Conservation (phyloP, 768 basidiomycete species). For the Amanita brunnescens region DNA sequence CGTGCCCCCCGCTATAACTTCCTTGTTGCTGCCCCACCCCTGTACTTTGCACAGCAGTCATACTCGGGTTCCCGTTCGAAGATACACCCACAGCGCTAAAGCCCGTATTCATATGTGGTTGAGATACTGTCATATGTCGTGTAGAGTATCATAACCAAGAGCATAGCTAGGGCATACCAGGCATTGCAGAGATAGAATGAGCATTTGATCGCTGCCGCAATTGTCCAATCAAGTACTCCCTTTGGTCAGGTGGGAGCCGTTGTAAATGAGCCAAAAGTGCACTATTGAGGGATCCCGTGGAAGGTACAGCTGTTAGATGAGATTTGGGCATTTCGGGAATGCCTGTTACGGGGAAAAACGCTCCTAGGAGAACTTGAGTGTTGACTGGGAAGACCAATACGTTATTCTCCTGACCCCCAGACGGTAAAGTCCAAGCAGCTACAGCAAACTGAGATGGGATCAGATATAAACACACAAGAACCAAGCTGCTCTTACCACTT, state of each 20-base stretch:
- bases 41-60: not conserved
- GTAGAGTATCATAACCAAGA: not conserved
- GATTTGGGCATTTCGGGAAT: slow-evolving; percentile 41
- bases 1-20: not conserved
- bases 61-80: not conserved
- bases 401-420: slow-evolving; percentile 33
- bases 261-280: slow-evolving; percentile 16
- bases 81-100: not conserved
- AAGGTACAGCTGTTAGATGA: not conserved
- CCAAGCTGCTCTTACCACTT: slow-evolving; percentile 30
- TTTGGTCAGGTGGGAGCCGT: slow-evolving; percentile 19
- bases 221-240: slow-evolving; percentile 11
- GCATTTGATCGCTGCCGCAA: slow-evolving; percentile 2
- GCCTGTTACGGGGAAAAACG: slow-evolving; percentile 42
- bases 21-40: not conserved
- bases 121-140: not conserved
- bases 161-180: not conserved
- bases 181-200: not conserved
- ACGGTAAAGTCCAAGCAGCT: slow-evolving; percentile 39
- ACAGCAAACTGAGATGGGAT: slow-evolving; percentile 35
- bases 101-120: not conserved
- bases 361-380: slow-evolving; percentile 28
- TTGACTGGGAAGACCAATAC: slow-evolving; percentile 38
- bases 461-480: not conserved
- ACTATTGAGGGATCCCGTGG: slow-evolving; percentile 6